These are phyloP conservation scores for Fraxinus floribunda DNA, from an alignment of 305 asterid genomes.

Conservation along the genomic window DNA sequence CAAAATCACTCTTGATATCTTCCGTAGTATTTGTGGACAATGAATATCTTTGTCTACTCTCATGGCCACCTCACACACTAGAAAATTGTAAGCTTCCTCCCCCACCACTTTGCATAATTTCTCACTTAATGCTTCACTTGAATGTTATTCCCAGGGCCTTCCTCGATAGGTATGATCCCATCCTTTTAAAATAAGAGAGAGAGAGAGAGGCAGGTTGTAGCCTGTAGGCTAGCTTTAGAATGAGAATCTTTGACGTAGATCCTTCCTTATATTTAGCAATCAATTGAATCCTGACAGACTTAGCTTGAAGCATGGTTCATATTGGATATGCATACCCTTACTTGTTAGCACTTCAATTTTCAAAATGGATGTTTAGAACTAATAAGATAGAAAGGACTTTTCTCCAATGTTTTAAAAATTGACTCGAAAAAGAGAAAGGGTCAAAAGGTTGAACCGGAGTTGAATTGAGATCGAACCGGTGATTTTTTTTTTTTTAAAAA, in stretches of 20 bases:
- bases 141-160: neutral
- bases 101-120: neutral
- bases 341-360: neutral
- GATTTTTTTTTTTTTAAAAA: no score
- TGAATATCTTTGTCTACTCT: neutral
- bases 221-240: neutral
- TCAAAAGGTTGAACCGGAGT: no score
- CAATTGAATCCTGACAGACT: neutral
- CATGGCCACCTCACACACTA: neutral
- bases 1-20: neutral
- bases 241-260: neutral
- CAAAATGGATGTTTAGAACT: neutral
- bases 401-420: no score
- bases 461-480: no score
- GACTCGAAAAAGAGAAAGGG: no score
- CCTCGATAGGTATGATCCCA: neutral
- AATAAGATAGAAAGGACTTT: neutral
- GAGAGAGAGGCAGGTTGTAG: neutral
- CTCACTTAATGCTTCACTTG: neutral
- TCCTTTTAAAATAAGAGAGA: neutral
- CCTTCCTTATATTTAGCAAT: neutral
- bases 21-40: neutral
- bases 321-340: neutral
- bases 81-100: neutral
- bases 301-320: neutral